Percentiles rank a stretch among this genome's conserved stretches.
Conservation (phyloP, 305 asterid species). For the Fraxinus greggii region DNA sequence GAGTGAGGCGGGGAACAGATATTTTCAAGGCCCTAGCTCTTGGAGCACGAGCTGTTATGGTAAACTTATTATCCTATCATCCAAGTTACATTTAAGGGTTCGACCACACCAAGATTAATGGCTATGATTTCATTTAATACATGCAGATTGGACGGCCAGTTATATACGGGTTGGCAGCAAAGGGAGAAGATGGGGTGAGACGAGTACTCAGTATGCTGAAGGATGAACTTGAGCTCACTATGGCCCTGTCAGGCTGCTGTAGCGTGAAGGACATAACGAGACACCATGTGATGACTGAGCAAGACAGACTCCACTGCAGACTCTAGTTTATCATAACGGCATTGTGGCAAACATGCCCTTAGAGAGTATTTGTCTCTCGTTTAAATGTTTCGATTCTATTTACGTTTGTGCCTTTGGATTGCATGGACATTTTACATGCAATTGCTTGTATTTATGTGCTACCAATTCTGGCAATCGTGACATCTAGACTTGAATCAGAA, state of each 20-base stretch:
- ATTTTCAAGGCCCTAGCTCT: constrained; percentile 78
- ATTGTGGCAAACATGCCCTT: neutral
- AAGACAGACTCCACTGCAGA: constrained; percentile 34
- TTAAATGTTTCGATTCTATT: neutral
- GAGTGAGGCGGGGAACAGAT: constrained; percentile 70
- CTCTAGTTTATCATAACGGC: constrained; percentile 26
- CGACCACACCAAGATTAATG: neutral
- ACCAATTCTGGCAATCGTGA: neutral
- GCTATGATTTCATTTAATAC: neutral
- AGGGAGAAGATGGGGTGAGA: constrained; percentile 52
- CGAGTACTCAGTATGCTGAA: constrained; percentile 54
- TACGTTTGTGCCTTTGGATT: neutral
- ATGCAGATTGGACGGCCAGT: constrained; percentile 61
- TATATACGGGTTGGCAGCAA: constrained; percentile 53
- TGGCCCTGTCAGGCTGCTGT: constrained; percentile 67
- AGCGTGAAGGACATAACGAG: constrained; percentile 45
- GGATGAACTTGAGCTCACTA: constrained; percentile 57
- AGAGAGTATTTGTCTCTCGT: neutral
- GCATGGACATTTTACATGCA: neutral
- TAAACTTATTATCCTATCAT: constrained; percentile 7
- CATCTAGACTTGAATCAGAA: neutral
- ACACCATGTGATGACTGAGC: constrained; percentile 44
- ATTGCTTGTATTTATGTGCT: neutral
- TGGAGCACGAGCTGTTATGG: constrained; percentile 66
- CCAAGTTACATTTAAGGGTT: neutral